Base-by-base conservation (phyloP, 257 asterid species). In the Solanum stenotomum region DNA sequence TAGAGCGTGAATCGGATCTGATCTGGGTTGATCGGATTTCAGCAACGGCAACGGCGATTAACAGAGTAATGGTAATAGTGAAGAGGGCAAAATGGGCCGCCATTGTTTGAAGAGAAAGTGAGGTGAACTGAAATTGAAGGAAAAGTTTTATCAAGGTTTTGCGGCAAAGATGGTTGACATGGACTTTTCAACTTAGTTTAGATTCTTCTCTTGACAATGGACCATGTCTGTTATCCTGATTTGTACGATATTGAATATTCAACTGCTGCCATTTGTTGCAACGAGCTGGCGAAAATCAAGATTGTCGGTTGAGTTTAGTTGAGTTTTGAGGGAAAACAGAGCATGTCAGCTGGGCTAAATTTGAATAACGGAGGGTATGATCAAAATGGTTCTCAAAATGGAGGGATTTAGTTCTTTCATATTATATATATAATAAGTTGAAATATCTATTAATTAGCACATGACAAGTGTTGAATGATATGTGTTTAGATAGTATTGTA, bases 1-100 rank as follows among this genome's bases (percentile, higher is more conserved):
- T 88, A 56, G 90, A 44, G 35, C 90, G 90, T 25, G 91, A 76
- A 76, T 89, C 89, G 33, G 89, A 89, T 86, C 93, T 88, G 85
- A 89, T 86, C 81, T 87, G 83, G 4, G 89, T 90, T 65, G 67
- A 71, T 31, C 90, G 77, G 78, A 90, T 89, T 89, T 90, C 90
- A 3, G 88, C 89, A 33, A 33, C 78, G 25, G 78, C 1, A 38
- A 71, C 40, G 25, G 7, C 3, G 25, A 71, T 71, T 20, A 31
- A 10, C n/a, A 71, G 78, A 31, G 78, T 71, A 10, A 33, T 18
- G n/a, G 78, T 33, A 33, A 33, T 33, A 15, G 42, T 5, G 8
- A 71, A 71, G n/a, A 71, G 25, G n/a, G 14, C 15, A 71, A 71
- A 71, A 4, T 9, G 25, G 25, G 25, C 1, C 6, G 25, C 13